Evolutionary conservation across 352 stramenopile species (phyloP), one percentile per base, ranked within the genome.

Genomic region (Phytopythium litorale): DNA sequence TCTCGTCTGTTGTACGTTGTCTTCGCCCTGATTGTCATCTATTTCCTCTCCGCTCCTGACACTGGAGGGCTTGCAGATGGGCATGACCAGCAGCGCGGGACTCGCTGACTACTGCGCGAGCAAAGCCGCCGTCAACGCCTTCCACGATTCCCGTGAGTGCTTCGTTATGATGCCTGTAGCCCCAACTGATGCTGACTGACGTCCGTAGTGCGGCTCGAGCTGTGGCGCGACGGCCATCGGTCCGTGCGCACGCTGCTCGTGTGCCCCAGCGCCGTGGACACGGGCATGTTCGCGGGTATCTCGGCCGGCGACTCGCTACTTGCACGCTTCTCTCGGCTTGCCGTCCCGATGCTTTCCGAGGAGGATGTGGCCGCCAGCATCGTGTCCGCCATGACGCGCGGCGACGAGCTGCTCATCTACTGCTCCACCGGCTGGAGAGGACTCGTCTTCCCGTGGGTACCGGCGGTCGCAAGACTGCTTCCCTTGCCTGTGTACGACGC

Each of bases 31-130:
- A 25, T 11, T 5, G 0, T 49, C 11, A 18, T 21, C 19, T 40
- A 4, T 40, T 1, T 40, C 35, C 35, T 40, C 35, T 40, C 12
- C 42, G 7, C 4, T 25, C 42, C 42, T 21, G 46, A 53, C 23
- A 35, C 13, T 13, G 1, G 46, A 40, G 35, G 35, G 16, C 23
- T 11, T 4, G 11, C 58, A 86, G 78, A 87, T 95, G 81, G 82
- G 82, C 11, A 73, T 93, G 60, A 80, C 74, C 11, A 82, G 71
- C 53, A 81, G 81, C 19, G 81, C 86, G 0, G 67, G 75, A 45
- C 67, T 95, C 37, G 70, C 66, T 0, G 86, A 95, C 72, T 95
- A 95, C 60, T 91, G 81, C 49, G 79, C 79, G 8, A 90, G 75
- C 67, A 95, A 95, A 64, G 85, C 79, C 28, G 86, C 86, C 2